Evolutionary conservation across 169 alveolate genomes (phyloP).

Genomic region (Eimeria nieschulzi): DNA sequence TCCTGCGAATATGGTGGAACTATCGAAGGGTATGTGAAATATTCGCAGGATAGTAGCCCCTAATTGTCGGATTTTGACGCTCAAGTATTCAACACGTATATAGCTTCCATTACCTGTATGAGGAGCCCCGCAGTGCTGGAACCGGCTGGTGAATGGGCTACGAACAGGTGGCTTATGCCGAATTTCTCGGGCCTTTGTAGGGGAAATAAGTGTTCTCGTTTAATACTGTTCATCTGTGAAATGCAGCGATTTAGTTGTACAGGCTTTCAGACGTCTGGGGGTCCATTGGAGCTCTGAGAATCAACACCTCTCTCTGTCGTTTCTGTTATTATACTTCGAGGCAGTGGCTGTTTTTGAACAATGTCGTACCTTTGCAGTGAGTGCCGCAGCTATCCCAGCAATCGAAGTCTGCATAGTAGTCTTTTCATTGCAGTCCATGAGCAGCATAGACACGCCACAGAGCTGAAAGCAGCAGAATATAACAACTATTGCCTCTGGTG

Average conservation of each 20-base stretch:
- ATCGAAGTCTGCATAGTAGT: not conserved
- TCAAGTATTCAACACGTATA: too few relatives aligned
- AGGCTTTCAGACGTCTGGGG: constrained; percentile 52
- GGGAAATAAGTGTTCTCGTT: not conserved
- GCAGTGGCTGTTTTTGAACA: not conserved
- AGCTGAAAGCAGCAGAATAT: not conserved
- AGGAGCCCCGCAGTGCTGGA: constrained; percentile 21
- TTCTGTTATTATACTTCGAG: not conserved
- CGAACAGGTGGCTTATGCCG: constrained; percentile 39
- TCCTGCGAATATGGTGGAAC: not conserved
- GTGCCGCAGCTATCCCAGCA: constrained; percentile 23
- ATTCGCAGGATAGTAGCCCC: constrained; percentile 26
- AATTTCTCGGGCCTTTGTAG: constrained; percentile 9
- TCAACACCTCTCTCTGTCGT: constrained; percentile 32
- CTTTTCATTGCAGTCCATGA: constrained; percentile 16
- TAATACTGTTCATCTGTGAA: not conserved
- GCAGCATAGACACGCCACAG: constrained; percentile 46
- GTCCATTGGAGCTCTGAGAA: constrained; percentile 35
- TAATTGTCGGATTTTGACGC: not conserved
- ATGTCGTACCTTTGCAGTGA: constrained; percentile 23
- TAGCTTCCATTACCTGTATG: not conserved
- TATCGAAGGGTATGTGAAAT: constrained; percentile 6
- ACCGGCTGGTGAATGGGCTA: constrained; percentile 49
- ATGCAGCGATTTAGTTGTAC: not conserved
- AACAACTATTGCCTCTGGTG: too few relatives aligned